Base-by-base conservation (phyloP, 2,329 filamentous ascomycete genomes). In the Neofusicoccum ribis region DNA sequence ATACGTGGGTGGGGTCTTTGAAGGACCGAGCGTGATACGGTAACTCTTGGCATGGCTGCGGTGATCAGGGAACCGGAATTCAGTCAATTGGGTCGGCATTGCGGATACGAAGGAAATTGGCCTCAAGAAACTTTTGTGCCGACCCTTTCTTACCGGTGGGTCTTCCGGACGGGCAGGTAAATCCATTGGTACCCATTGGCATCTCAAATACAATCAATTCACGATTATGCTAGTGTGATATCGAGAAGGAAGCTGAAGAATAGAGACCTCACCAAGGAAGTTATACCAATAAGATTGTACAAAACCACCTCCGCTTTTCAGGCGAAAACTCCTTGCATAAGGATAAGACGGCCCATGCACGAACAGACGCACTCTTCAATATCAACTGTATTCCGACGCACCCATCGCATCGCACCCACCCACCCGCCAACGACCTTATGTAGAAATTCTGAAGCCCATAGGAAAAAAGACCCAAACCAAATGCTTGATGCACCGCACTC, bases 401-500 rank as follows among this genome's bases (percentile, higher is more conserved):
- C 6, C 27, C 27, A 17, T 14, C 54, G 15, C 39, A 23, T 34
- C 31, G 7, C 15, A 12, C n/a, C 39, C 23, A 6, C 2, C 39
- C 15, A 43, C 12, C 27, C 39, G 3, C 27, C 36, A 46, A 34
- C 20, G 47, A 50, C 8, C 47, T 27, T 20, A 20, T 50, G 17
- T 50, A 23, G 12, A 31, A 31, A 31, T 31, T 31, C 27, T 7
- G 27, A 31, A 31, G 27, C 27, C 27, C 6, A 31, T 5, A 31
- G 27, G 60, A 43, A 20, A 34, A 31, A 31, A 47, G 9, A 43
- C 39, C 41, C 23, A 47, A 54, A 23, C 46, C 34, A 31, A 52
- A 37, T 46, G 41, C 60, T 44, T 44, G 27, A 31, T 31, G 27
- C 27, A 34, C 58, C 23, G 5, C 37, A 27, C 59, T 66, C 73